Percentiles rank a stretch among this genome's conserved stretches.
These are phyloP conservation scores for Leccinum subtestaceum DNA, from an alignment of 768 basidiomycete genomes.

Conservation along the genomic window DNA sequence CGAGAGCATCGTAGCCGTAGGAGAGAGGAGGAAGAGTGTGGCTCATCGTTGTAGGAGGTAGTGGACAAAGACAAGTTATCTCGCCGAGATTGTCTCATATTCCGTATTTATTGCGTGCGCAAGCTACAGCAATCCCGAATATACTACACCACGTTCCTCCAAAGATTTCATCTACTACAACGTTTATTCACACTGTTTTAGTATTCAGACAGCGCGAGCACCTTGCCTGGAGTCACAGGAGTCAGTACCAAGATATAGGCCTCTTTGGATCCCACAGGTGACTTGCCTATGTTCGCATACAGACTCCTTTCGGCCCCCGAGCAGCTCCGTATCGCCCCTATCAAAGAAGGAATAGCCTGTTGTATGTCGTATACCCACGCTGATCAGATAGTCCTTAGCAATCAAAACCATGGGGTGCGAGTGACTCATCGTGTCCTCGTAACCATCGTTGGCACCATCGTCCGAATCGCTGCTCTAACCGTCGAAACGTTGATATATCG, in stretches of 20 bases:
- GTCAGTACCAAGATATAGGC: constrained; percentile 8
- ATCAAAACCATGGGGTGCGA: constrained; percentile 15
- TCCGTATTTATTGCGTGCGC: constrained; percentile 6
- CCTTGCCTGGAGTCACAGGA: constrained; percentile 24
- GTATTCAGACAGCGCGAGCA: constrained; percentile 35
- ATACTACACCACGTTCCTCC: constrained; percentile 1
- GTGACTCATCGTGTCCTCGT: constrained; percentile 61
- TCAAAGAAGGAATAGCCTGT: constrained; percentile 87
- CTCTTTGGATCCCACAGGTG: background rate
- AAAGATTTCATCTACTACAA: background rate
- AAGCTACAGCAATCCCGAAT: background rate
- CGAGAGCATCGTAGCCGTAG: constrained; percentile 84
- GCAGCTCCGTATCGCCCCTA: constrained; percentile 65
- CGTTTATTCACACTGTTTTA: constrained; percentile 3
- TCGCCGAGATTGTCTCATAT: constrained; percentile 13
- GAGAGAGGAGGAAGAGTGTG: constrained; percentile 70
- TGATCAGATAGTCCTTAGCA: constrained; percentile 8
- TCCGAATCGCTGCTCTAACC: constrained; percentile 34
- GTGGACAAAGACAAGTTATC: constrained; percentile 5
- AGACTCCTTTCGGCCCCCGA: constrained; percentile 60
- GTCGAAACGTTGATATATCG: constrained; percentile 47
- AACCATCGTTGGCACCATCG: constrained; percentile 43
- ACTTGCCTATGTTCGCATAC: constrained; percentile 63
- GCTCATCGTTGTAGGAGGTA: constrained; percentile 30
- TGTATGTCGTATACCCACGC: constrained; percentile 21